Conservation (phyloP, 2,329 filamentous ascomycete species). For the Akanthomyces muscarius region DNA sequence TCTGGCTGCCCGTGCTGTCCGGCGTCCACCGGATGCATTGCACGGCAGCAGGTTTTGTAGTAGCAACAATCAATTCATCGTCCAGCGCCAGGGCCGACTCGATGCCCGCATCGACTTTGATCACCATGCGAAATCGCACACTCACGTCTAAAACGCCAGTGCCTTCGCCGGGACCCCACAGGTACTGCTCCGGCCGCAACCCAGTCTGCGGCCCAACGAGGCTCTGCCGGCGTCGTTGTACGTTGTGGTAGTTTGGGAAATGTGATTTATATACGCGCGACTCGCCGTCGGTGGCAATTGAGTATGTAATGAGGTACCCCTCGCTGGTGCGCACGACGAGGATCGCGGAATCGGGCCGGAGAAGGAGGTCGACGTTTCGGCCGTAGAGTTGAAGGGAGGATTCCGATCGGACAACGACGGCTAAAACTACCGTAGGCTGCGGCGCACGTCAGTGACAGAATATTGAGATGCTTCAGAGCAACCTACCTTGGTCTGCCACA, state of each 20-base stretch:
- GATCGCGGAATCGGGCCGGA: constrained; percentile 88
- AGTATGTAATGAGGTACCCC: constrained; percentile 92
- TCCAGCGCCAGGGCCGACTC: constrained; percentile 82
- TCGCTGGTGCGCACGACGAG: constrained; percentile 82
- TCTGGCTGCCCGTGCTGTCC: constrained; percentile 76
- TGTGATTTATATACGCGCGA: constrained; percentile 81
- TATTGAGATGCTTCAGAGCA: not conserved
- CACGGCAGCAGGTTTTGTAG: constrained; percentile 84
- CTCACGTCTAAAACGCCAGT: constrained; percentile 80
- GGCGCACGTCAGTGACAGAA: constrained; percentile 22
- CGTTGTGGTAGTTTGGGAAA: constrained; percentile 64
- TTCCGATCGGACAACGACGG: constrained; percentile 76
- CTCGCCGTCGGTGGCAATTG: constrained; percentile 77
- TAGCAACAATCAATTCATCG: constrained; percentile 88
- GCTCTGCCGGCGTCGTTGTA: constrained; percentile 58
- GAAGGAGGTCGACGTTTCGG: constrained; percentile 74
- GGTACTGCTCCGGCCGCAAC: constrained; percentile 55
- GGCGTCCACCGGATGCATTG: constrained; percentile 96
- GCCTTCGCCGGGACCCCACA: constrained; percentile 77
- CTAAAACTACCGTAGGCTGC: constrained; percentile 83
- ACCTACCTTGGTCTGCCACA: constrained; percentile 91
- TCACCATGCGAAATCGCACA: constrained; percentile 93
- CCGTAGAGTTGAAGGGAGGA: constrained; percentile 81
- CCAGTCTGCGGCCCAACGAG: constrained; percentile 55
- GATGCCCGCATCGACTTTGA: constrained; percentile 95